Evolutionary conservation across 2,329 filamentous ascomycete genomes (phyloP).

Genomic region (Fusarium praegraminearum): DNA sequence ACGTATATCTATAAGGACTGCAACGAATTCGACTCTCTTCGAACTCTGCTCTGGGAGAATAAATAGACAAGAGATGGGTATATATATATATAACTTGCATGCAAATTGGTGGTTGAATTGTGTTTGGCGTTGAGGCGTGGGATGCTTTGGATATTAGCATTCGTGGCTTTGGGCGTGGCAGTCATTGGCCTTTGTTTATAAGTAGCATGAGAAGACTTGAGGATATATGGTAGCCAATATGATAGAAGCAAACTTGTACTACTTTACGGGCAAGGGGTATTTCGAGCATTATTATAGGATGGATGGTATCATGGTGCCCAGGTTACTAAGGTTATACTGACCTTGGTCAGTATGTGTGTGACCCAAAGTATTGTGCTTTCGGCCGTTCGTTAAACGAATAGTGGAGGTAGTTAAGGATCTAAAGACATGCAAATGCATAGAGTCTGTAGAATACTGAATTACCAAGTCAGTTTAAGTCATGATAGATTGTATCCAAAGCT

Average conservation of each 20-base stretch:
- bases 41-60: constrained; percentile 90
- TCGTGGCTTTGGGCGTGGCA: constrained; percentile 14
- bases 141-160: constrained; percentile 29
- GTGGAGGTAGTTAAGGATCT: background rate
- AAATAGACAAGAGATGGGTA: constrained; percentile 57
- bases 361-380: background rate
- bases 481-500: background rate
- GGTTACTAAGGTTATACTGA: background rate
- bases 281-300: background rate
- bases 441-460: no score
- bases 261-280: background rate
- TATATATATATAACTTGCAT: background rate
- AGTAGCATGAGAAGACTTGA: constrained; percentile 28
- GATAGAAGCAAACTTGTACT: constrained; percentile 18
- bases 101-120: constrained; percentile 4
- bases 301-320: background rate
- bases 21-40: constrained; percentile 87
- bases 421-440: background rate
- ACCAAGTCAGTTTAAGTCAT: background rate
- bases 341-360: background rate
- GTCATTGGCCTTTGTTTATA: constrained; percentile 20
- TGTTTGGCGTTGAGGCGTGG: constrained; percentile 41
- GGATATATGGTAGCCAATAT: constrained; percentile 19
- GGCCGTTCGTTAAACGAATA: no score
- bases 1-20: constrained; percentile 94